A percentile compares a stretch with the other conserved stretches of the same genome.
phyloP scores from a whole-genome alignment of 2,329 filamentous ascomycete species.

The Mycosphaerella arachidis region DNA sequence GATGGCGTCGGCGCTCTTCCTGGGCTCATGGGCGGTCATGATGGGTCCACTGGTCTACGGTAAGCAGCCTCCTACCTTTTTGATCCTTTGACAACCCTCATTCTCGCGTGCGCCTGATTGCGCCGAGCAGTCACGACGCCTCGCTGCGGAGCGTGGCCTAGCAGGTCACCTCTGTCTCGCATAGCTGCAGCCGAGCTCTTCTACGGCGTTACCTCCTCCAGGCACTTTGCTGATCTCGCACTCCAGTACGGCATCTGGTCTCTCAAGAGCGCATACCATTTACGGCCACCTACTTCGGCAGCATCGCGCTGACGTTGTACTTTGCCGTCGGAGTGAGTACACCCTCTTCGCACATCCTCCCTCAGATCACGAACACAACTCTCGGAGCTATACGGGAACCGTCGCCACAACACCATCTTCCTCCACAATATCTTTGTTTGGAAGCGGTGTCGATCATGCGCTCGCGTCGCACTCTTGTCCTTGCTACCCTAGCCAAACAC shows the following conservation, averaged over 20 bases:
- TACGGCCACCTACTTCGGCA: conserved; percentile 90
- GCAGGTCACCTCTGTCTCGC: conserved; percentile 10
- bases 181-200: conserved; percentile 19
- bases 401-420: conserved; percentile 15
- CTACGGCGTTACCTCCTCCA: conserved; percentile 6
- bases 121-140: conserved; percentile 17
- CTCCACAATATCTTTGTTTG: conserved; percentile 23
- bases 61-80: conserved; percentile 31
- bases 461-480: conserved; percentile 15
- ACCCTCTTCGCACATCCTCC: not conserved
- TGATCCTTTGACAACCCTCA: conserved; percentile 14
- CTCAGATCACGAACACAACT: not conserved
- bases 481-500: conserved; percentile 9
- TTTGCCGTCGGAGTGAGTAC: conserved; percentile 84
- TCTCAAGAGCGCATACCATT: conserved; percentile 85
- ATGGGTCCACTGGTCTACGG: conserved; percentile 83
- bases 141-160: conserved; percentile 7
- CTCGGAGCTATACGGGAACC: not conserved
- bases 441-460: conserved; percentile 23
- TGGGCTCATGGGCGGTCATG: conserved; percentile 86
- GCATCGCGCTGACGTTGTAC: conserved; percentile 82
- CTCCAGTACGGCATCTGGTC: conserved; percentile 66
- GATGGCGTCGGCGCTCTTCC: conserved; percentile 82
- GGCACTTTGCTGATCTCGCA: conserved; percentile 18
- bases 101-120: conserved; percentile 10